Evolutionary conservation across 352 stramenopile genomes (phyloP).

Genomic region (Phytophthora vignae): DNA sequence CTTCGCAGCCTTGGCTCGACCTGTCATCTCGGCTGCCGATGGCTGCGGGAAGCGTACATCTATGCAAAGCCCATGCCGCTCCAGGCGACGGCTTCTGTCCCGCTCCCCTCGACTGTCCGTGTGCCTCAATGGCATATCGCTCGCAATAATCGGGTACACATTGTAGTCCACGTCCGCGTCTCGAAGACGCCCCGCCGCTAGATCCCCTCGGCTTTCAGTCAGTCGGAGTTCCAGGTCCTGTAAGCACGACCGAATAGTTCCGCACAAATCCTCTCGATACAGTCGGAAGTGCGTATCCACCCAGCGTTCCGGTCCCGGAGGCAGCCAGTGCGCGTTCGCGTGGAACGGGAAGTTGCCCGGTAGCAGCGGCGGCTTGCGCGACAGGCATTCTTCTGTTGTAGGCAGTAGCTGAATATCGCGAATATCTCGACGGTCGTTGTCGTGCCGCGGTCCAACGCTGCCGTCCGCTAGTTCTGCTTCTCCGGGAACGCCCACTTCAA

Average conservation of each 20-base stretch:
- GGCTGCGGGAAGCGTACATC: constrained; percentile 41
- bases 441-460: constrained; percentile 43
- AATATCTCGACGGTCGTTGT: constrained; percentile 50
- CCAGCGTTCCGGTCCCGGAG: constrained; percentile 46
- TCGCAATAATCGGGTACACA: constrained; percentile 32
- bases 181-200: constrained; percentile 27
- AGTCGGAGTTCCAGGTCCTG: constrained; percentile 43
- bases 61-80: constrained; percentile 44
- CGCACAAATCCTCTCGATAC: constrained; percentile 52
- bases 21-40: constrained; percentile 30
- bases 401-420: constrained; percentile 45
- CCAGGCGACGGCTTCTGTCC: constrained; percentile 19
- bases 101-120: constrained; percentile 34
- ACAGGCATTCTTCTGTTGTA: constrained; percentile 47
- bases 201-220: constrained; percentile 3
- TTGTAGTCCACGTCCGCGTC: constrained; percentile 46
- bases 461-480: constrained; percentile 28
- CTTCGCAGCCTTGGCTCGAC: neutral
- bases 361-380: constrained; percentile 32
- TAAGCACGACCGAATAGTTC: constrained; percentile 42
- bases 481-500: constrained; percentile 36
- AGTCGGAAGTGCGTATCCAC: constrained; percentile 58
- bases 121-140: constrained; percentile 31
- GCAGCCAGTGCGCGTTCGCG: constrained; percentile 50
- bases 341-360: constrained; percentile 52